Evolutionary conservation across 768 basidiomycete species (phyloP), one percentile per base, ranked within the genome.

Genomic region (Chalciporus piperatus): DNA sequence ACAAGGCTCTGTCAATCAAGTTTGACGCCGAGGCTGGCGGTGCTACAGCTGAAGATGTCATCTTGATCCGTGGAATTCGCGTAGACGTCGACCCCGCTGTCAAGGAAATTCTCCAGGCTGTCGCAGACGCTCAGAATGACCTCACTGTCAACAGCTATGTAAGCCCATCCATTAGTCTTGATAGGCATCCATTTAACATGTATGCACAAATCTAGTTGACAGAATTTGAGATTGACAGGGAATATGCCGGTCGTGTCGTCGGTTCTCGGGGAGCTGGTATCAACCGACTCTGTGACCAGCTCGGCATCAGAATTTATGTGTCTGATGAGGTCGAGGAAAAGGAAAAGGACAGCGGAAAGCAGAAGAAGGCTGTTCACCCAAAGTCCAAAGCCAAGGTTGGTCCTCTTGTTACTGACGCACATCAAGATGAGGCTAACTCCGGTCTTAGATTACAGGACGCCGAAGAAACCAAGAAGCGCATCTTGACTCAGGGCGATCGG

Each of bases 291-390:
- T 82, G 93, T 32, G 97, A 98, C 51, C 83, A 85, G 58, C 84
- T 98, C 35, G 92, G 91, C 50, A 95, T 99, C 63, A 87, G 79
- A 65, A 85, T 99, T 56, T 94, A 98, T 69, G 87, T 99, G 64
- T 83, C 79, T 41, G 93, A 96, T 66, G 88, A 91, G 22, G 70
- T 72, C 33, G 87, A 91, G 30, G 87, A 89, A 6, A 81, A 79
- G 66, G 82, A 84, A 51, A 81, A 80, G 64, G 80, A 85, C 16
- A 61, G 56, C 25, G 67, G 74, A 41, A 96, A 87, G 77, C 90
- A 85, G 72, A 87, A 87, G 70, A 84, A 81, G 60, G 61, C 70
- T 38, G 56, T 68, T 41, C 80, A 81, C 63, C 80, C 75, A 42
- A 92, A 86, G 72, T 85, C 82, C 59, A 87, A 78, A 74, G 79